These are phyloP conservation scores for Eimeria necatrix DNA, from an alignment of 169 alveolate species.

Conservation along the genomic window DNA sequence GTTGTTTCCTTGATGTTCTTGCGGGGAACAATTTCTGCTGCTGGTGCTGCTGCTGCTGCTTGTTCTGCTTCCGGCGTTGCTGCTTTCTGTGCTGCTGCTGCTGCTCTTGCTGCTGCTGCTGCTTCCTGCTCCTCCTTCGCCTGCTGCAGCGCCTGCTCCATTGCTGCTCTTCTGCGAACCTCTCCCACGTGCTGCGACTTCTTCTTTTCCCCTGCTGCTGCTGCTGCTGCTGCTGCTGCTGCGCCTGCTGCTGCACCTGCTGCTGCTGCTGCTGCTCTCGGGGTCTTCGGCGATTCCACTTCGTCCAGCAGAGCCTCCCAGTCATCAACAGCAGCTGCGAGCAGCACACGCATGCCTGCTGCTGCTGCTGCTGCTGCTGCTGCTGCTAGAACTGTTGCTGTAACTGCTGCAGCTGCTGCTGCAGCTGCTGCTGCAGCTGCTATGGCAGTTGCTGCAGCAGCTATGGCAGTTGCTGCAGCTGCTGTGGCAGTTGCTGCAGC, in stretches of 20 bases:
- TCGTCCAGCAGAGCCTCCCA: not conserved
- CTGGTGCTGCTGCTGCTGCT: constrained; percentile 75
- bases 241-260: not conserved
- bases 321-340: constrained; percentile 6
- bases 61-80: not conserved
- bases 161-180: constrained; percentile 64
- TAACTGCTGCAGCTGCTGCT: constrained; percentile 72
- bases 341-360: not conserved
- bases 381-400: too few relatives aligned
- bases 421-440: constrained; percentile 56
- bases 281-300: not conserved
- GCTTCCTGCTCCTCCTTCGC: constrained; percentile 81
- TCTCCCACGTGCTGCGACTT: constrained; percentile 81
- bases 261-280: too few relatives aligned
- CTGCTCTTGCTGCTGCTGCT: constrained; percentile 39
- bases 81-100: constrained; percentile 41
- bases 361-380: constrained; percentile 63
- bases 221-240: constrained; percentile 73
- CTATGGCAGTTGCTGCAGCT: too few relatives aligned
- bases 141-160: constrained; percentile 87
- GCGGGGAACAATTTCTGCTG: constrained; percentile 65
- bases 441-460: too few relatives aligned
- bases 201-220: constrained; percentile 81
- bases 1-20: constrained; percentile 31
- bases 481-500: too few relatives aligned